These are phyloP conservation scores for Hydnum rufescens DNA, from an alignment of 768 basidiomycete genomes.

Conservation along the genomic window DNA sequence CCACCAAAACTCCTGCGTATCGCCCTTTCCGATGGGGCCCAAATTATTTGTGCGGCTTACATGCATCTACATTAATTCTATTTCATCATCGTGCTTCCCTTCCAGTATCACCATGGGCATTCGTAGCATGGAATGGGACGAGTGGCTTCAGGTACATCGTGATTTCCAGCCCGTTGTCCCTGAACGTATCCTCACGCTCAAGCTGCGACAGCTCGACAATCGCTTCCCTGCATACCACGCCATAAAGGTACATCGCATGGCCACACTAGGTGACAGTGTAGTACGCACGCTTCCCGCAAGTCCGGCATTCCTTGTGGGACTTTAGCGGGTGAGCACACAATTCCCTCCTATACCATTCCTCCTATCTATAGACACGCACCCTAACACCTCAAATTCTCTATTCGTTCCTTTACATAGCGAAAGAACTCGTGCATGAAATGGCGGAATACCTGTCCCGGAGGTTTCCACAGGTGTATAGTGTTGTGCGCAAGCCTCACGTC, in stretches of 20 bases:
- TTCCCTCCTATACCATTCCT: background rate
- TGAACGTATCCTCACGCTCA: too few species aligned
- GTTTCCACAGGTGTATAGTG: slow-evolving; percentile 36
- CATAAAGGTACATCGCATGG: slow-evolving; percentile 30
- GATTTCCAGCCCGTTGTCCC: too few species aligned
- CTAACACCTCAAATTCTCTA: too few species aligned
- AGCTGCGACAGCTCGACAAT: too few species aligned
- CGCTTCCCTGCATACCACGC: slow-evolving; percentile 34
- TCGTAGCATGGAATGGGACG: slow-evolving; percentile 42
- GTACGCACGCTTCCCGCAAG: slow-evolving; percentile 30
- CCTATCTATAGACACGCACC: too few species aligned
- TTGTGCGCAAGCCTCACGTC: slow-evolving; percentile 22
- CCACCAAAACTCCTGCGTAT: slow-evolving; percentile 11
- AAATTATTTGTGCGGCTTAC: too few species aligned
- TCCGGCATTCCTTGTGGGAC: slow-evolving; percentile 20
- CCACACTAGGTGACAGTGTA: slow-evolving; percentile 28
- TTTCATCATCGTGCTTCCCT: background rate
- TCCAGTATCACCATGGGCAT: slow-evolving; percentile 49
- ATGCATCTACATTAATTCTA: too few species aligned
- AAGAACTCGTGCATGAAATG: slow-evolving; percentile 48
- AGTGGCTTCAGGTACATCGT: slow-evolving; percentile 62
- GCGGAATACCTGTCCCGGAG: slow-evolving; percentile 44
- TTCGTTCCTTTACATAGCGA: too few species aligned
- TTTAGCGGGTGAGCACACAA: slow-evolving; percentile 15
- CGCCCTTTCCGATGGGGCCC: slow-evolving; percentile 16